Evolutionary conservation across 768 basidiomycete genomes (phyloP).

Genomic region (Sistotremastrum suecicum): DNA sequence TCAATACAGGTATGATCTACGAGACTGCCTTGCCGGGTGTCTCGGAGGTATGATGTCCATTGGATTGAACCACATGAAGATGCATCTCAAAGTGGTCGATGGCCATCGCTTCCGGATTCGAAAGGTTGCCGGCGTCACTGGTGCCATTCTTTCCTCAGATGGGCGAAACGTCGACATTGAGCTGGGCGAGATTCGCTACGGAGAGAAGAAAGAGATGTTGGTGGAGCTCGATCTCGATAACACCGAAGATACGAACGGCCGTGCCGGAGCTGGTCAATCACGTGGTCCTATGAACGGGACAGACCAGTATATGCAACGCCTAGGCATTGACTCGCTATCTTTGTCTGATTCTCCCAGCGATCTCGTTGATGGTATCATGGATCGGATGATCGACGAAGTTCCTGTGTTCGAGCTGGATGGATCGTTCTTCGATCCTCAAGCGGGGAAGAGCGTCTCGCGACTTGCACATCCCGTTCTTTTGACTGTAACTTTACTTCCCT

Average conservation of each 20-base stretch:
- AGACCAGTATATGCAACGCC: constrained; percentile 75
- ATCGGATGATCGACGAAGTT: constrained; percentile 93
- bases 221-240: constrained; percentile 92
- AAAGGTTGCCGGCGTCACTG: constrained; percentile 85
- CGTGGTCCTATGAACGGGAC: constrained; percentile 53
- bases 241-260: constrained; percentile 25
- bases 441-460: constrained; percentile 69
- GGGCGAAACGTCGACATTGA: constrained; percentile 94
- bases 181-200: constrained; percentile 84
- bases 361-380: constrained; percentile 86
- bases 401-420: constrained; percentile 95
- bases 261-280: constrained; percentile 8
- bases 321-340: constrained; percentile 63
- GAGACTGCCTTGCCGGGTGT: constrained; percentile 84
- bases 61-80: constrained; percentile 82
- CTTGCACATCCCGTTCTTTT: constrained; percentile 90
- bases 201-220: constrained; percentile 96
- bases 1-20: constrained; percentile 53
- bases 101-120: constrained; percentile 82
- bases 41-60: constrained; percentile 96
- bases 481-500: constrained; percentile 79
- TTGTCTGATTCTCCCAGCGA: constrained; percentile 56
- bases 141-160: constrained; percentile 77
- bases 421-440: constrained; percentile 85
- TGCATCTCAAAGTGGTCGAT: constrained; percentile 90